Base-by-base conservation (phyloP, 2,329 filamentous ascomycete species). In the Fusarium nisikadoi region DNA sequence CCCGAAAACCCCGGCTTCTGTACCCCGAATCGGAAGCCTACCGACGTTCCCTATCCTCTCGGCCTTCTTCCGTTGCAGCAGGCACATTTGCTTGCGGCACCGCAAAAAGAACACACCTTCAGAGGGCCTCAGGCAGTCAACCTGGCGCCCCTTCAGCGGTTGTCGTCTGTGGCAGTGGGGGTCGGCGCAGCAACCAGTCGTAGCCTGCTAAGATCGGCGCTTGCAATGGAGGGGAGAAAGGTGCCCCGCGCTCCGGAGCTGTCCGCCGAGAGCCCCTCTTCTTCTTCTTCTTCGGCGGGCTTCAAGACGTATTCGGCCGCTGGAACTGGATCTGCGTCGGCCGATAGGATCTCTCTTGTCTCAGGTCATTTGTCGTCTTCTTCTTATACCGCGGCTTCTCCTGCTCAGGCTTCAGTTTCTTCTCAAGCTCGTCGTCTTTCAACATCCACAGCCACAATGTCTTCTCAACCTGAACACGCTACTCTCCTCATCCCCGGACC, bases 401-500 rank as follows among this genome's bases (percentile, higher is more conserved):
- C 70, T 68, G 54, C 66, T 58, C 62, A 49, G 50, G 68, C 67
- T 42, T 65, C 63, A 27, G 67, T 65, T 38, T 47, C 71, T 50
- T 58, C 66, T 29, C 73, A 68, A 58, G 58, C 65, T 54, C 72
- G 62, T 59, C 77, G 66, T 60, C 74, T 69, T 63, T 77, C 75
- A 45, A 73, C 75, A 64, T 62, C 75, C 42, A 61, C 63, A 42
- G 70, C 78, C 79, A 85, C 79, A 59, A 91, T 91, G 90, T 91
- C 89, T 75, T 86, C 85, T 66, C 90, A 91, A 77, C 85, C 88
- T 61, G 82, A 85, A 55, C 90, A 92, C 79, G 83, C 89, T 46
- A 92, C 95, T 62, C 87, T 99, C 83, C 90, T 99, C 84, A 98
- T 99, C 80, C 96, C 96, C 54, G 96, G 96, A 72, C 96, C 96